Percentiles rank a stretch among this genome's conserved stretches.
Conservation (phyloP, 1,139 yeast species). For the Protomyces arabidopsidicola region DNA sequence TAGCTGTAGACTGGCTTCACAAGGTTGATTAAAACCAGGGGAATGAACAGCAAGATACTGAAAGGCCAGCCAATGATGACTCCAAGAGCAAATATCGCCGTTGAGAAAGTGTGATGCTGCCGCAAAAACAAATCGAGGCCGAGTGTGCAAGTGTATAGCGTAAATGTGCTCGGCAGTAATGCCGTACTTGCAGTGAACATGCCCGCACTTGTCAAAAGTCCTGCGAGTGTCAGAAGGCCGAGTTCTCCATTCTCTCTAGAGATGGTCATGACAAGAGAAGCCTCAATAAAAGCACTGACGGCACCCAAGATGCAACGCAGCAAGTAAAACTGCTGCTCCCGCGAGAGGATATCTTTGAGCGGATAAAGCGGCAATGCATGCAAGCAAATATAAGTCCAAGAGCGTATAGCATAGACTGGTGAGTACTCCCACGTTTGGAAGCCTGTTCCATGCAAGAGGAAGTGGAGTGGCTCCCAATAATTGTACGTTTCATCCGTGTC, state of each 20-base stretch:
- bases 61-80: constrained; percentile 93
- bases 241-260: constrained; percentile 42
- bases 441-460: constrained; percentile 74
- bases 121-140: constrained; percentile 49
- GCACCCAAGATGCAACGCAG: constrained; percentile 54
- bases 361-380: constrained; percentile 37
- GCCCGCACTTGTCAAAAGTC: constrained; percentile 54
- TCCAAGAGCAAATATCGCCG: constrained; percentile 52
- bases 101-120: constrained; percentile 37
- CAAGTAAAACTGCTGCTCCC: constrained; percentile 11
- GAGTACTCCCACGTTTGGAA: constrained; percentile 97
- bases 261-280: constrained; percentile 48
- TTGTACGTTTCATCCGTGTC: constrained; percentile 88
- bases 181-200: constrained; percentile 84
- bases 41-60: constrained; percentile 60
- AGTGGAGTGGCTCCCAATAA: constrained; percentile 86
- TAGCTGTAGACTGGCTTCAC: constrained; percentile 35
- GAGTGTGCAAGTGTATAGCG: constrained; percentile 62
- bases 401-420: constrained; percentile 80
- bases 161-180: constrained; percentile 78
- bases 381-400: constrained; percentile 60
- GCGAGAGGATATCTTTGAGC: background rate
- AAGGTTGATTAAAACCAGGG: constrained; percentile 8
- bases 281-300: constrained; percentile 54
- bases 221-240: constrained; percentile 57